Evolutionary conservation across 2,329 filamentous ascomycete species (phyloP).

Genomic region (Fusarium beomiforme): DNA sequence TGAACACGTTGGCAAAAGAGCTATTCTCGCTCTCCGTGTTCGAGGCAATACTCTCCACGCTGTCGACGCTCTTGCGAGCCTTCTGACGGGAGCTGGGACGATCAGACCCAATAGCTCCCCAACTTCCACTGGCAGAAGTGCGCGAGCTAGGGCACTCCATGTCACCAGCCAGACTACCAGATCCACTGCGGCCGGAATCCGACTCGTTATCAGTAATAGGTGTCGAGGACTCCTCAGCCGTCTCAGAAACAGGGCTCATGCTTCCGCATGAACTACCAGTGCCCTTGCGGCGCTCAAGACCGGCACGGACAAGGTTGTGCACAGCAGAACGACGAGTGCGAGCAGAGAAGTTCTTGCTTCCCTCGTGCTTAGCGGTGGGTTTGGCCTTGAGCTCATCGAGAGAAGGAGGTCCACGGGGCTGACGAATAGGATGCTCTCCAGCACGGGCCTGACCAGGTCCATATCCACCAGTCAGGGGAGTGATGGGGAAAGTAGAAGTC

Average conservation of each 20-base stretch:
- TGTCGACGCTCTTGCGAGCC: constrained; percentile 70
- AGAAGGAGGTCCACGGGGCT: constrained; percentile 90
- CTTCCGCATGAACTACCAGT: constrained; percentile 78
- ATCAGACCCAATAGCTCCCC: constrained; percentile 87
- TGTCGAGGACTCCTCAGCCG: constrained; percentile 72
- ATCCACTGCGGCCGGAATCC: constrained; percentile 76
- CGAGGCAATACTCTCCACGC: constrained; percentile 67
- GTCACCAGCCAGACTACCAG: constrained; percentile 83
- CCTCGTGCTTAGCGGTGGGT: constrained; percentile 92
- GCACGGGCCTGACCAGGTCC: constrained; percentile 92
- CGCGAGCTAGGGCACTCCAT: constrained; percentile 76
- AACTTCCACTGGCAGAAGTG: constrained; percentile 76
- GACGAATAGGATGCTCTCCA: constrained; percentile 92
- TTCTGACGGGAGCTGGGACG: constrained; percentile 78
- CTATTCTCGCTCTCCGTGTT: constrained; percentile 60
- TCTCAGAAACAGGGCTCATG: constrained; percentile 91
- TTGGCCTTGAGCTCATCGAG: constrained; percentile 90
- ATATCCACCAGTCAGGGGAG: constrained; percentile 85
- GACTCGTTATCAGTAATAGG: constrained; percentile 79
- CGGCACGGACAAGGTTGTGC: constrained; percentile 89
- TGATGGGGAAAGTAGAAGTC: constrained; percentile 81
- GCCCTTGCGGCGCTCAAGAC: constrained; percentile 83
- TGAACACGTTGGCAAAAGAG: constrained; percentile 74
- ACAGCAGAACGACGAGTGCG: constrained; percentile 93
- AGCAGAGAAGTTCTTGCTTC: constrained; percentile 96